phyloP scores from a whole-genome alignment of 2,329 filamentous ascomycete genomes.

The Colletotrichum spaethianum region DNA sequence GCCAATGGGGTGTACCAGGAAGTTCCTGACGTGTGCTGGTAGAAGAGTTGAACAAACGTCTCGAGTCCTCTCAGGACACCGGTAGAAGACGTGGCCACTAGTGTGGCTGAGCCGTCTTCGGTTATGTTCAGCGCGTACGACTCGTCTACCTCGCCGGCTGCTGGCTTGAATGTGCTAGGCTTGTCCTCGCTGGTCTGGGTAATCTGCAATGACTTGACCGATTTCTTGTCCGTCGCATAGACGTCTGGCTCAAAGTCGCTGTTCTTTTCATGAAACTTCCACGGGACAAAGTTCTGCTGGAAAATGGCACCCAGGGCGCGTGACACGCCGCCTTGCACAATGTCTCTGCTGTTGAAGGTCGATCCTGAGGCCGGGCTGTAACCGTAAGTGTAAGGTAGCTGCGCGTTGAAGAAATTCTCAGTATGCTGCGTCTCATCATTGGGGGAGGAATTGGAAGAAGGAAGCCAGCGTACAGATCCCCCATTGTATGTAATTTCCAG shows the following conservation, averaged over 20 bases:
- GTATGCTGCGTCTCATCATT: constrained; percentile 44
- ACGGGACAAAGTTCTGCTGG: constrained; percentile 79
- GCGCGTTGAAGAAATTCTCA: constrained; percentile 53
- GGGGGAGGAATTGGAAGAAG: constrained; percentile 46
- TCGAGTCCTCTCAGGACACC: constrained; percentile 82
- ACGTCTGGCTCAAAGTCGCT: constrained; percentile 75
- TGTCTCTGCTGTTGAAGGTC: constrained; percentile 63
- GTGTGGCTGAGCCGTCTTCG: constrained; percentile 69
- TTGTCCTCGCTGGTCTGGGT: constrained; percentile 71
- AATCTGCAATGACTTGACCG: constrained; percentile 73
- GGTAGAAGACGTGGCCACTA: constrained; percentile 75
- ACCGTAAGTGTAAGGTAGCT: constrained; percentile 65
- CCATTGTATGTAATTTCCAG: constrained; percentile 73
- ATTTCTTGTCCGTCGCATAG: constrained; percentile 56
- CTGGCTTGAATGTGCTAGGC: constrained; percentile 70
- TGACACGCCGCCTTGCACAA: constrained; percentile 70
- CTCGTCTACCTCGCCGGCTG: constrained; percentile 78
- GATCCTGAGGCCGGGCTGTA: constrained; percentile 57
- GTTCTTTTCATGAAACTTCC: constrained; percentile 80
- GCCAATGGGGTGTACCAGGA: constrained; percentile 78
- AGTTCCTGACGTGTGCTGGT: constrained; percentile 72
- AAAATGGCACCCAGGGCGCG: constrained; percentile 77
- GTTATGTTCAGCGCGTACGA: constrained; percentile 79
- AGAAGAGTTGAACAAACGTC: constrained; percentile 86
- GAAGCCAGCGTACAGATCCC: constrained; percentile 65